A percentile compares a stretch with the other conserved stretches of the same genome.
Evolutionary conservation across 129 eudicot species (phyloP).

Genomic region (Arctium minus): DNA sequence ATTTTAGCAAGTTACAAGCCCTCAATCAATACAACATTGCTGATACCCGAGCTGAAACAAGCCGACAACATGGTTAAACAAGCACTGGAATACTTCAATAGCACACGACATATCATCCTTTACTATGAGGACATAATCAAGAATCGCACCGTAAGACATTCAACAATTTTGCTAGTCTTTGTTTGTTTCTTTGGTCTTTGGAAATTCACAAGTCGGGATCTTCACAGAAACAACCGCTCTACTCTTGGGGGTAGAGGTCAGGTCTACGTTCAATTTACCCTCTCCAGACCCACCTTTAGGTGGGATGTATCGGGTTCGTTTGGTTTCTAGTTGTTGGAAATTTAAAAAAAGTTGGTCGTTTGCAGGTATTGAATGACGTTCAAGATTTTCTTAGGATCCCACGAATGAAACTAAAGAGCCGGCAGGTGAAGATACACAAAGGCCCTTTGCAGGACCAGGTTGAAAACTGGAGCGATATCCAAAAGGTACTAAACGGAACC

Average conservation of each 20-base stretch:
- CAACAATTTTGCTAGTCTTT: background rate
- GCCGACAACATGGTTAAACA: slow-evolving; percentile 60
- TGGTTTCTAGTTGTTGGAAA: background rate
- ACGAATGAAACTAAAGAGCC: slow-evolving; percentile 50
- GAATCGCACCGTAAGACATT: slow-evolving; percentile 63
- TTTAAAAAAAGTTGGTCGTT: background rate
- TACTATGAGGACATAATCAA: slow-evolving; percentile 84
- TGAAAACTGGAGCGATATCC: slow-evolving; percentile 74
- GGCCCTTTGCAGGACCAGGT: slow-evolving; percentile 74
- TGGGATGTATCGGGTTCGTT: background rate
- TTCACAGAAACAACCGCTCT: background rate
- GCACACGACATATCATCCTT: slow-evolving; percentile 69
- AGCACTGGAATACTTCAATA: slow-evolving; percentile 69
- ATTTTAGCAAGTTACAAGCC: slow-evolving; percentile 86
- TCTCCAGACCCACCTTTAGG: background rate
- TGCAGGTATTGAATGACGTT: slow-evolving; percentile 67
- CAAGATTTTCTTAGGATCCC: slow-evolving; percentile 89
- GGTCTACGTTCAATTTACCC: no score
- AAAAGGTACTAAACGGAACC: slow-evolving; percentile 64
- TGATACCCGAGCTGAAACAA: slow-evolving; percentile 66
- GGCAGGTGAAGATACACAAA: slow-evolving; percentile 95
- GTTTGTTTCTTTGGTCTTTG: background rate
- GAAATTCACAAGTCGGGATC: background rate
- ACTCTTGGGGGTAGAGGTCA: background rate
- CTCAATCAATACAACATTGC: slow-evolving; percentile 47